Base-by-base conservation (phyloP, 2,329 filamentous ascomycete species). In the Sphaerulina vaccinii region DNA sequence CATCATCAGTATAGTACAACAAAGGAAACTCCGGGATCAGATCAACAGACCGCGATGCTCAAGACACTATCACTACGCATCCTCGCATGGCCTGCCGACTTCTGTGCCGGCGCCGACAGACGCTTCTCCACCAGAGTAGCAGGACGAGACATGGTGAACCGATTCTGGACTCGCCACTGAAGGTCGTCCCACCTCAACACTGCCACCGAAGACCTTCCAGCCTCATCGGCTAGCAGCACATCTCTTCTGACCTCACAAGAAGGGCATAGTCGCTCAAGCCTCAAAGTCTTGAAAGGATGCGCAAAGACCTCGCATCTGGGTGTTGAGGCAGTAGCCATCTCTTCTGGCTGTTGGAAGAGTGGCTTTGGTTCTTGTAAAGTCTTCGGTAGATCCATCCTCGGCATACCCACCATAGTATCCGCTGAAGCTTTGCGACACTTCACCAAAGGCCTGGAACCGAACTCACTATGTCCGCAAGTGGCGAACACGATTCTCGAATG, bases 401-500 rank as follows among this genome's bases (percentile, higher is more conserved):
- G 18, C 8, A 39, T 7, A 22, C 37, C 9, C 35, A 51, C 37
- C 24, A 35, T 43, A 7, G 61, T 55, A n/a, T 58, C 51, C 33
- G 62, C 58, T 13, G 60, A 58, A 11, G 64, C 61, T 40, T 62
- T 49, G 22, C 60, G 61, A 58, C 72, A 75, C 49, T 59, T 62
- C 23, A 66, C 58, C 18, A 73, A 48, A 3, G 71, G 70, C 11
- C 49, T 58, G 0, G 59, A 51, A 29, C 68, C 65, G 51, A 67
- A 66, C 11, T 60, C 61, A 11, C 68, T 67, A 57, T 76, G 73
- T n/a, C 72, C 72, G 61, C 73, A 75, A 24, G 62, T 66, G 5
- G 67, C 54, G 59, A 71, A 75, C 51, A 75, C 69, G 62, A 65
- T 69, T 23, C 71, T 65, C 23, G 63, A 67, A 58, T 75, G 71